Base-by-base conservation (phyloP, 2,329 filamentous ascomycete genomes). In the Aspergillus ochraceoroseus region DNA sequence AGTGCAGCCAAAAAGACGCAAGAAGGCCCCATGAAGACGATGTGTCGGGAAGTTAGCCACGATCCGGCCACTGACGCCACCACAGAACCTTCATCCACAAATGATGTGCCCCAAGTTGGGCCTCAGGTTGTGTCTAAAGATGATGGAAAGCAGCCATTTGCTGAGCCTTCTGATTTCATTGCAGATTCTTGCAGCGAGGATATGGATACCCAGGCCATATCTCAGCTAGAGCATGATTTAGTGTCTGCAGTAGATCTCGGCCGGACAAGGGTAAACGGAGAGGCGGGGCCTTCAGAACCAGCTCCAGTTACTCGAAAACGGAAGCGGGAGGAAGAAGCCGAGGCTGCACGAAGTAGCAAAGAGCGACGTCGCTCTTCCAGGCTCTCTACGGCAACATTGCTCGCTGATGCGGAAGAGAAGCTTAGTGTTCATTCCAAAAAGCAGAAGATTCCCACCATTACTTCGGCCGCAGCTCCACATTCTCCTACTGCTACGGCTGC, bases 221-320 rank as follows among this genome's bases (percentile, higher is more conserved):
- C 68, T 13, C 68, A 71, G 45, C 53, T 71, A 4, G 66, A 64
- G 38, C 64, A 69, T 44, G 68, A 70, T 44, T 51, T 71, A 28
- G 65, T 65, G 29, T 48, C 61, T 15, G 63, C 63, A 5, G 57
- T 61, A n/a, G 61, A 66, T 47, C 39, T 55, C 18, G 44, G 55
- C 20, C 52, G 41, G 3, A 12, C 31, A 7, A 32, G 52, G 4
- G 26, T 23, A 2, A 41, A 46, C 13, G 37, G 47, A 17, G 25
- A 4, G 20, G 15, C 18, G 26, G 36, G 46, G 5, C 31, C 30
- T 30, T 23, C 36, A 7, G 28, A 41, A 3, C 48, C 44, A 13
- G 40, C 39, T 5, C 53, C 51, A 8, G 15, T 49, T 3, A 56
- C 49, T 3, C 61, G 54, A 46, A 68, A 67, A 47, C 58, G 65